Percentiles rank a stretch among this genome's conserved stretches.
Conservation (phyloP, 2,329 filamentous ascomycete genomes). For the Myriosclerotinia scirpicola region DNA sequence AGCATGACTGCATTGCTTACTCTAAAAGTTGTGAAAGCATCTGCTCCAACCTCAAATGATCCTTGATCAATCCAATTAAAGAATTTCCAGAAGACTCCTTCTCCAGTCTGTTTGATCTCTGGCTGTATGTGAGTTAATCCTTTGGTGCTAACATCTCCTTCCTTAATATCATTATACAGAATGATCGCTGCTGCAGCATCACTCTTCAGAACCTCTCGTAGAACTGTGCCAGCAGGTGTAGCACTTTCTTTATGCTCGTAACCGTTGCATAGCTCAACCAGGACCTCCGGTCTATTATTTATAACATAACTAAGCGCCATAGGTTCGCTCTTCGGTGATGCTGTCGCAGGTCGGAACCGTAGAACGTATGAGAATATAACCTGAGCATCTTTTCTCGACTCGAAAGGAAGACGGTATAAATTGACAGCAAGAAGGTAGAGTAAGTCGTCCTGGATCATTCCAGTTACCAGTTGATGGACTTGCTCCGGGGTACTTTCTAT, state of each 20-base stretch:
- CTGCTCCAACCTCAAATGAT: constrained; percentile 93
- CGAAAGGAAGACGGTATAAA: constrained; percentile 86
- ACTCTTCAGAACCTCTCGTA: constrained; percentile 85
- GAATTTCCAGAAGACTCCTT: constrained; percentile 93
- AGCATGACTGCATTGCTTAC: constrained; percentile 50
- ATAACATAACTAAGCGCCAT: constrained; percentile 87
- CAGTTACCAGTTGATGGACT: constrained; percentile 79
- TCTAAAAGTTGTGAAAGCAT: constrained; percentile 96
- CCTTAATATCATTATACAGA: constrained; percentile 82
- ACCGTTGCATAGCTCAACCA: constrained; percentile 83
- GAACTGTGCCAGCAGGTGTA: constrained; percentile 83
- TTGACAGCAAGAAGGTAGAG: constrained; percentile 79
- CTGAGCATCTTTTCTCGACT: constrained; percentile 92
- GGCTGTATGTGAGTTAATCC: constrained; percentile 77
- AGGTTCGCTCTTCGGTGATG: constrained; percentile 69
- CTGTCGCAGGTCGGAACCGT: constrained; percentile 75
- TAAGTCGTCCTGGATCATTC: constrained; percentile 85
- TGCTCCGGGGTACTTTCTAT: constrained; percentile 83
- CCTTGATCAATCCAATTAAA: constrained; percentile 97
- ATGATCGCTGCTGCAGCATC: constrained; percentile 89
- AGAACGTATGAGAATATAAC: constrained; percentile 95
- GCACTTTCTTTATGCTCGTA: constrained; percentile 91
- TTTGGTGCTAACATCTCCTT: constrained; percentile 64
- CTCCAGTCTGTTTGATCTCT: constrained; percentile 71
- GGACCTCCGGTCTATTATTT: constrained; percentile 79